Evolutionary conservation across 2,329 filamentous ascomycete genomes (phyloP).

Genomic region (Ophiostoma pallidulum): DNA sequence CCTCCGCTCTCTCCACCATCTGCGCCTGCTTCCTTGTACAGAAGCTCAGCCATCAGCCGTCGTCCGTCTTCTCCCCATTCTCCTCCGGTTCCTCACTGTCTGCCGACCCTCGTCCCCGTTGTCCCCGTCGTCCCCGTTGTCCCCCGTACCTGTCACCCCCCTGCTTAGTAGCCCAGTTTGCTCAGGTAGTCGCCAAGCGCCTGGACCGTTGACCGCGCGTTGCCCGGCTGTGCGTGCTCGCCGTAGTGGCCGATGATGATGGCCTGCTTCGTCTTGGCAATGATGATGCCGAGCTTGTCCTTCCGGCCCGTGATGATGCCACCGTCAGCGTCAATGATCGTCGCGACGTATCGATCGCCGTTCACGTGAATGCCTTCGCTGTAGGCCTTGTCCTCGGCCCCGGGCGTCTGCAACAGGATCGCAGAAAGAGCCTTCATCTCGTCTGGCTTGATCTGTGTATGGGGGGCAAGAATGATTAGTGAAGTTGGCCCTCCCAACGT

Average conservation of each 20-base stretch:
- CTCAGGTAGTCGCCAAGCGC: slow-evolving; percentile 81
- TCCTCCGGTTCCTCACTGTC: too few relatives aligned
- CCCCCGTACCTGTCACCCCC: too few relatives aligned
- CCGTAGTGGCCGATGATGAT: slow-evolving; percentile 83
- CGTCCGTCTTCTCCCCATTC: too few relatives aligned
- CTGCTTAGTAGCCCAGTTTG: slow-evolving; percentile 60
- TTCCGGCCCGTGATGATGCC: slow-evolving; percentile 14
- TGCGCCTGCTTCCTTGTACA: too few relatives aligned
- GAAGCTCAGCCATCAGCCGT: too few relatives aligned
- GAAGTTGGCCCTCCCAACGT: too few relatives aligned
- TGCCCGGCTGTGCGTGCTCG: slow-evolving; percentile 62
- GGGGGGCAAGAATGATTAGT: too few relatives aligned
- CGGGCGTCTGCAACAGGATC: slow-evolving; percentile 38
- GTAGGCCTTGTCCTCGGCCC: slow-evolving; percentile 56
- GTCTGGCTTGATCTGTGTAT: slow-evolving; percentile 46
- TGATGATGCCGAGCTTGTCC: slow-evolving; percentile 69
- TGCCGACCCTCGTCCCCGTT: background rate
- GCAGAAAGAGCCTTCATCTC: slow-evolving; percentile 54
- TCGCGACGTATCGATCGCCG: slow-evolving; percentile 68
- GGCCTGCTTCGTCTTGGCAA: slow-evolving; percentile 81
- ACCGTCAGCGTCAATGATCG: slow-evolving; percentile 57
- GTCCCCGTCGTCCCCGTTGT: background rate
- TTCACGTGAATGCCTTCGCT: slow-evolving; percentile 64
- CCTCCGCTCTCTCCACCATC: too few relatives aligned
- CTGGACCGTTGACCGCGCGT: slow-evolving; percentile 70